These are phyloP conservation scores for Polytrichum formosum DNA, from an alignment of 225 moss, liverwort and hornwort species.

Conservation along the genomic window DNA sequence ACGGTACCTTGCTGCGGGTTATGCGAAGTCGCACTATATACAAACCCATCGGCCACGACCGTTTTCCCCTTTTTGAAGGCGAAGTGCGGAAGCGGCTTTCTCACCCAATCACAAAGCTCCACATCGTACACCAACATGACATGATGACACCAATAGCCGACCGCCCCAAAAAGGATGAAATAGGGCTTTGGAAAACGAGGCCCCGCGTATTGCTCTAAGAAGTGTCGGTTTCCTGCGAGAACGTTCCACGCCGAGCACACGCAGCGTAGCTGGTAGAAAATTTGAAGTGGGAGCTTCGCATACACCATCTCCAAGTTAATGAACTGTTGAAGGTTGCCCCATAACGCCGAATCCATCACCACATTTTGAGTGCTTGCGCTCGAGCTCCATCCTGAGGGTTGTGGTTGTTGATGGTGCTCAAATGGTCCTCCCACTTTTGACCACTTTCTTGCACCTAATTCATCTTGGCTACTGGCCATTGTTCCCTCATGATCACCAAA, in stretches of 20 bases:
- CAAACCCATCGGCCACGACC: slow-evolving; percentile 6
- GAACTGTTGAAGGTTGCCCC: slow-evolving; percentile 12
- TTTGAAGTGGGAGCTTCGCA: slow-evolving; percentile 17
- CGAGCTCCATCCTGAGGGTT: no score
- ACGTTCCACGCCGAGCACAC: slow-evolving; percentile 20
- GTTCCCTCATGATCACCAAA: no score
- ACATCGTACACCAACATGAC: slow-evolving; percentile 24
- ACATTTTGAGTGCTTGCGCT: not conserved
- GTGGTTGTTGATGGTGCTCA: no score
- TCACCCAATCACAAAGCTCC: slow-evolving; percentile 13
- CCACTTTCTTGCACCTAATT: no score
- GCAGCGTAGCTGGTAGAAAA: slow-evolving; percentile 6
- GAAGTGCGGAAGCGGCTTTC: slow-evolving; percentile 23
- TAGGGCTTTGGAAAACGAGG: slow-evolving; percentile 22
- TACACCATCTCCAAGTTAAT: slow-evolving; percentile 22
- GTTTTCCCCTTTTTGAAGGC: slow-evolving; percentile 1
- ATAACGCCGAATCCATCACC: slow-evolving; percentile 11
- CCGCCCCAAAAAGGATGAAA: slow-evolving; percentile 19
- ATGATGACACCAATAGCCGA: slow-evolving; percentile 17
- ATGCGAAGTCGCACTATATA: slow-evolving; percentile 5
- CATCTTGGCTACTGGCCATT: no score
- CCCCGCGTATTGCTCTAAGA: slow-evolving; percentile 8
- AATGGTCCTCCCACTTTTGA: no score
- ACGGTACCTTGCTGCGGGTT: slow-evolving; percentile 5
- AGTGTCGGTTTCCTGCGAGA: slow-evolving; percentile 12